Conservation (phyloP, 148 eudicot species). For the Spergularia marina region DNA sequence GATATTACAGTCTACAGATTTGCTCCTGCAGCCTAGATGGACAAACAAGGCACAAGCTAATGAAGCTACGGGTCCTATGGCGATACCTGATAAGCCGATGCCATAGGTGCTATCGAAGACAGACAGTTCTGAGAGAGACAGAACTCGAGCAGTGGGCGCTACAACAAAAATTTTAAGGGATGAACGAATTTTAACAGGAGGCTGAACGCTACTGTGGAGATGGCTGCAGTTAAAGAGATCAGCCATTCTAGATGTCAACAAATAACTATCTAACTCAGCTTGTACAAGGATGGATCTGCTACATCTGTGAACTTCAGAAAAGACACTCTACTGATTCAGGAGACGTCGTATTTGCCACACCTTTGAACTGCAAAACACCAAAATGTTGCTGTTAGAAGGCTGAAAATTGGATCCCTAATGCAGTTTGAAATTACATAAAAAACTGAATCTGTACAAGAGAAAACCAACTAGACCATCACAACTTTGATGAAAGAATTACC, state of each 20-base stretch:
- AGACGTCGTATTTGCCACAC: slow-evolving; percentile 56
- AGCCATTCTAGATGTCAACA: slow-evolving; percentile 30
- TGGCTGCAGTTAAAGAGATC: slow-evolving; percentile 27
- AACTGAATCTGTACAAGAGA: neutral
- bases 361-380: slow-evolving; percentile 58
- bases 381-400: neutral
- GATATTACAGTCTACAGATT: slow-evolving; percentile 17
- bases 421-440: neutral
- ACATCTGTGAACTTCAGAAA: slow-evolving; percentile 38
- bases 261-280: slow-evolving; percentile 30
- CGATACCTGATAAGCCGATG: neutral
- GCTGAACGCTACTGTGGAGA: slow-evolving; percentile 16
- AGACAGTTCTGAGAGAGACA: slow-evolving; percentile 36
- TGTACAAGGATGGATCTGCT: slow-evolving; percentile 27
- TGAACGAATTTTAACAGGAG: slow-evolving; percentile 18
- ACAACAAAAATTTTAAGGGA: slow-evolving; percentile 22
- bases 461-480: neutral
- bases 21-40: slow-evolving; percentile 30
- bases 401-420: neutral
- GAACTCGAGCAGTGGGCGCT: slow-evolving; percentile 24
- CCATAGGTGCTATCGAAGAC: slow-evolving; percentile 15
- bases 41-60: slow-evolving; percentile 3
- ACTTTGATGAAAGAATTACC: slow-evolving; percentile 37
- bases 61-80: too few species aligned
- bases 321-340: slow-evolving; percentile 49